These are phyloP conservation scores for Carex sylvatica DNA, from an alignment of 202 grass and related monocot genomes.

Conservation along the genomic window DNA sequence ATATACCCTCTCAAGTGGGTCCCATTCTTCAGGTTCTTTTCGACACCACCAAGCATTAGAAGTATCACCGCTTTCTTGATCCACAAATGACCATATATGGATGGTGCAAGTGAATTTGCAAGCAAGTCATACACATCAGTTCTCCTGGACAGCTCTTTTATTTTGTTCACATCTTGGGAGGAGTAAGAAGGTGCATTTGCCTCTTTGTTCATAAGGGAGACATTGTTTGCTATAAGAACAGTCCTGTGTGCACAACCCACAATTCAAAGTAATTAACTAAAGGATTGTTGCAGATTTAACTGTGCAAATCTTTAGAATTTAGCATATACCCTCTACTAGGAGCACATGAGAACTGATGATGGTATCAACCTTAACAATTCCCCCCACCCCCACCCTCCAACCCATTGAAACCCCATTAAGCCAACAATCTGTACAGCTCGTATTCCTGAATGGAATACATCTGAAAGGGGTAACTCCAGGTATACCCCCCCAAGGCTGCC, in stretches of 20 bases:
- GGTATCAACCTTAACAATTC: neutral
- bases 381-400: neutral
- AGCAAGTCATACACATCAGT: slow-evolving; percentile 79
- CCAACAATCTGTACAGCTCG: neutral
- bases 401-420: neutral
- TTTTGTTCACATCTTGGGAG: slow-evolving; percentile 69
- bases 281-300: neutral
- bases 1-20: slow-evolving; percentile 99
- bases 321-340: neutral
- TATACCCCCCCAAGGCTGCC: neutral
- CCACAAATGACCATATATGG: slow-evolving; percentile 89
- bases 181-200: slow-evolving; percentile 93
- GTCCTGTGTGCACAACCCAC: slow-evolving; percentile 48
- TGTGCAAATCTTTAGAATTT: neutral
- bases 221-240: slow-evolving; percentile 84
- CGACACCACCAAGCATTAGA: slow-evolving; percentile 92
- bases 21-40: slow-evolving; percentile 97
- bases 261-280: slow-evolving; percentile 1
- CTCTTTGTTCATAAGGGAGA: slow-evolving; percentile 95
- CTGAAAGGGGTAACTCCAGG: neutral
- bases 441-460: neutral
- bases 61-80: slow-evolving; percentile 96
- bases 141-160: slow-evolving; percentile 90
- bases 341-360: neutral
- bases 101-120: slow-evolving; percentile 92